Evolutionary conservation across 148 eudicot species (phyloP).

Genomic region (Silene latifolia): DNA sequence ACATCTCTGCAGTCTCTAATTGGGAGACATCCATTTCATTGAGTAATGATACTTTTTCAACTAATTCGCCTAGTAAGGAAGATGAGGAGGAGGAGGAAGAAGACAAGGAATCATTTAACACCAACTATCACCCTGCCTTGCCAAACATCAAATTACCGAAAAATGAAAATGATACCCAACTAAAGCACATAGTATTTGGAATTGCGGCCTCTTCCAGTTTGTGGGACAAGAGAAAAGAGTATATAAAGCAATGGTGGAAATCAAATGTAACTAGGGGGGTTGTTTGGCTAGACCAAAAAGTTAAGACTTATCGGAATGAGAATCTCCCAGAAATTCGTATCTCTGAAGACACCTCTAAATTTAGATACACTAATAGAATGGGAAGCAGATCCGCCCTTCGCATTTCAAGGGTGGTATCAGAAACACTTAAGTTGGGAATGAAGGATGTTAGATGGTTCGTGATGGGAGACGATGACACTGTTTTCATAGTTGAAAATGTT

Average conservation of each 20-base stretch:
- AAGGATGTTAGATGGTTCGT: constrained; percentile 56
- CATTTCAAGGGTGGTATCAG: constrained; percentile 47
- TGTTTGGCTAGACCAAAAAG: constrained; percentile 51
- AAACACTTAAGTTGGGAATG: constrained; percentile 43
- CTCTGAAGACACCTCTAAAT: constrained; percentile 34
- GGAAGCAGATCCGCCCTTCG: constrained; percentile 45
- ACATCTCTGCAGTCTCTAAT: neutral
- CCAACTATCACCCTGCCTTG: neutral
- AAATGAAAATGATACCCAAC: constrained; percentile 24
- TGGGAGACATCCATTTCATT: neutral
- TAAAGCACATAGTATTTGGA: constrained; percentile 53
- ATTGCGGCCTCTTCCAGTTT: constrained; percentile 51
- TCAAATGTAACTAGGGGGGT: constrained; percentile 49
- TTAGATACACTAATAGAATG: constrained; percentile 42
- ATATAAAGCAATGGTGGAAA: constrained; percentile 64
- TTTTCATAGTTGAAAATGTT: constrained; percentile 51
- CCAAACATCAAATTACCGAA: neutral
- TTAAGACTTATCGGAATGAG: constrained; percentile 25
- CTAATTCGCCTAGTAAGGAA: neutral
- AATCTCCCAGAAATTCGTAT: constrained; percentile 43
- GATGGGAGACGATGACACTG: constrained; percentile 67
- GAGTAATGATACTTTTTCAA: too few species aligned
- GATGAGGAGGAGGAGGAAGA: neutral
- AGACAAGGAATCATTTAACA: neutral
- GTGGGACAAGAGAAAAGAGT: constrained; percentile 57